A percentile compares a stretch with the other conserved stretches of the same genome.
Evolutionary conservation across 2,329 filamentous ascomycete genomes (phyloP).

Genomic region (Ophiocordyceps robertsii): DNA sequence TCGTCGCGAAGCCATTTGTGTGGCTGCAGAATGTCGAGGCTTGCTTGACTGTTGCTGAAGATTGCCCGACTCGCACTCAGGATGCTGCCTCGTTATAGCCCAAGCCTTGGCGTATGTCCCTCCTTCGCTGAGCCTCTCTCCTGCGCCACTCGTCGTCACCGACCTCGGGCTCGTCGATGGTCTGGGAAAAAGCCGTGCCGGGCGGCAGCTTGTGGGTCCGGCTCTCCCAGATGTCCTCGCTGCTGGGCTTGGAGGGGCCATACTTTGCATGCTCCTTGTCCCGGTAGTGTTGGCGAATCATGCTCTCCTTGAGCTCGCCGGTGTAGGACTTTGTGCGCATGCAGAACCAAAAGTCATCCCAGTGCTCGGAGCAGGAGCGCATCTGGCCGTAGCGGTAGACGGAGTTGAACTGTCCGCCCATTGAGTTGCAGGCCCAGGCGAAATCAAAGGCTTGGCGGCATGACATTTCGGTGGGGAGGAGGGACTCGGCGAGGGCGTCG

Average conservation of each 20-base stretch:
- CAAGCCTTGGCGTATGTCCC: slow-evolving; percentile 19
- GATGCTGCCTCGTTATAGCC: slow-evolving; percentile 9
- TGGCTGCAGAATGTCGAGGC: too few relatives aligned
- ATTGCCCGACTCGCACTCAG: background rate
- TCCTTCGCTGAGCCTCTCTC: slow-evolving; percentile 19
- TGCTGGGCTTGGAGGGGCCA: slow-evolving; percentile 49
- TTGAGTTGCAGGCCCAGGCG: slow-evolving; percentile 85
- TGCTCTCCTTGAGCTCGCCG: slow-evolving; percentile 43
- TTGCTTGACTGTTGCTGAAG: too few relatives aligned
- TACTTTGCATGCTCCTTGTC: slow-evolving; percentile 53
- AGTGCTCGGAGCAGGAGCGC: slow-evolving; percentile 67
- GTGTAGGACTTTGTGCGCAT: slow-evolving; percentile 65
- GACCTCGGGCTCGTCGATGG: slow-evolving; percentile 22
- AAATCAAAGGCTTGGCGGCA: slow-evolving; percentile 84
- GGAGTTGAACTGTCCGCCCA: slow-evolving; percentile 83
- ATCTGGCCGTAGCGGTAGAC: slow-evolving; percentile 78
- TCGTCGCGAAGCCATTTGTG: too few relatives aligned
- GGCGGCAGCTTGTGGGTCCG: slow-evolving; percentile 47
- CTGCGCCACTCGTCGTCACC: slow-evolving; percentile 29
- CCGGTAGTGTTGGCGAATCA: slow-evolving; percentile 54
- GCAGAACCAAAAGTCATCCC: slow-evolving; percentile 96
- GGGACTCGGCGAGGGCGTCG: slow-evolving; percentile 46
- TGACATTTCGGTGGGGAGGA: slow-evolving; percentile 72
- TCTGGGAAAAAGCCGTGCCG: slow-evolving; percentile 29
- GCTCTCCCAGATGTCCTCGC: slow-evolving; percentile 81